Base-by-base conservation (phyloP, 495 filamentous ascomycete genomes). In the Aspergillus taichungensis region DNA sequence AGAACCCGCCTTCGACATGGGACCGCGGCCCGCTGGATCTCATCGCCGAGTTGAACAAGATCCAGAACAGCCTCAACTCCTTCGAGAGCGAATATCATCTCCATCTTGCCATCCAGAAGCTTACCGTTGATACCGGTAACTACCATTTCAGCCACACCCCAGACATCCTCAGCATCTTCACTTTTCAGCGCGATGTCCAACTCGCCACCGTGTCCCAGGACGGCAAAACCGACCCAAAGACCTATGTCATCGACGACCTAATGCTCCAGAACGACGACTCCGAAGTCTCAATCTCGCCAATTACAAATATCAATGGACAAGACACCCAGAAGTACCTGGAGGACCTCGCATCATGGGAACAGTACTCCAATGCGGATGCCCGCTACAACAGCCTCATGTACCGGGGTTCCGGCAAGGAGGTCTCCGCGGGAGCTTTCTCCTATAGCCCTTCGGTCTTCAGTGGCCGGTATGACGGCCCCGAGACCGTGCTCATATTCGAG, bases 191-290 rank as follows among this genome's bases (percentile, higher is more conserved):
- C 47, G 59, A 60, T 0, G 60, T 63, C 36, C 51, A 57, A 13
- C 52, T 80, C n/a, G 59, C 72, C 0, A 68, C 71, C 0, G 57
- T 71, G 3, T 80, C 76, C 3, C 18, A 51, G 0, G 74, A 80
- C 49, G 76, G 76, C 10, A 66, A 66, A 34, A 52, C 67, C 46
- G 35, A 62, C 3, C 75, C 75, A 0, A 61, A 74, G 43, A 55
- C 74, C 11, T 80, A 72, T 43, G 38, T 71, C 8, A 31, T 27
- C 11, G 9, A 8, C 13, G 54, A 59, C 39, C 30, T 56, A 11
- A 6, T 32, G 0, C 13, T 27, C 30, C 34, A 34, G 18, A 29
- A 51, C 4, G 30, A 40, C 18, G 43, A 39, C 37, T n/a, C n/a
- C n/a, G n/a, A 24, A 50, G 14, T 28, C 11, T 53, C 37, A 9